These are phyloP conservation scores for Kwoniella pini DNA, from an alignment of 768 basidiomycete genomes.

Conservation along the genomic window DNA sequence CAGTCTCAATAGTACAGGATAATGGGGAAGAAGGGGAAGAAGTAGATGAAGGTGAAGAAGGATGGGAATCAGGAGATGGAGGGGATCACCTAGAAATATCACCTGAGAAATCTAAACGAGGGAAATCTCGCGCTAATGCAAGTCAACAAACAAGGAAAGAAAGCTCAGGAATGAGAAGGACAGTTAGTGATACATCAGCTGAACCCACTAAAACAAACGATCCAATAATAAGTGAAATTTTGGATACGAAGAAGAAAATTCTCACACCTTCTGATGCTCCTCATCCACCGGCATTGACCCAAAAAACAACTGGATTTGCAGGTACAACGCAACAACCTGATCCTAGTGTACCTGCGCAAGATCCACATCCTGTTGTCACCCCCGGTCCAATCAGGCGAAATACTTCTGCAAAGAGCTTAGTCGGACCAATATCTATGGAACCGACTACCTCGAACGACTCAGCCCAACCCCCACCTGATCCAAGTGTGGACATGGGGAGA, in stretches of 20 bases:
- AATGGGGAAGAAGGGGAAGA: conserved; percentile 21
- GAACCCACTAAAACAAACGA: conserved; percentile 6
- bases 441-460: conserved; percentile 7
- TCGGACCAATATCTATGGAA: conserved; percentile 19
- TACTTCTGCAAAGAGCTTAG: conserved; percentile 17
- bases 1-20: conserved; percentile 22
- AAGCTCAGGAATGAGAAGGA: conserved; percentile 28
- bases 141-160: not conserved
- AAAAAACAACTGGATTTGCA: conserved; percentile 37
- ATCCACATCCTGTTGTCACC: conserved; percentile 23
- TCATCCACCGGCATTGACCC: conserved; percentile 16
- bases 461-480: not conserved
- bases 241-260: too few relatives aligned
- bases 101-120: conserved; percentile 13
- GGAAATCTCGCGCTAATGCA: conserved; percentile 1
- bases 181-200: conserved; percentile 38
- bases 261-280: not conserved
- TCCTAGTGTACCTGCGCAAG: conserved; percentile 19
- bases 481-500: not conserved
- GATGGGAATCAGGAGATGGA: conserved; percentile 39
- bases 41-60: conserved; percentile 35
- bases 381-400: conserved; percentile 8
- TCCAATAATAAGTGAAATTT: not conserved
- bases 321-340: conserved; percentile 36
- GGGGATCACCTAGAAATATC: conserved; percentile 18